These are phyloP conservation scores for Eucalyptus pauciflora DNA, from an alignment of 345 rosid genomes.

Conservation along the genomic window DNA sequence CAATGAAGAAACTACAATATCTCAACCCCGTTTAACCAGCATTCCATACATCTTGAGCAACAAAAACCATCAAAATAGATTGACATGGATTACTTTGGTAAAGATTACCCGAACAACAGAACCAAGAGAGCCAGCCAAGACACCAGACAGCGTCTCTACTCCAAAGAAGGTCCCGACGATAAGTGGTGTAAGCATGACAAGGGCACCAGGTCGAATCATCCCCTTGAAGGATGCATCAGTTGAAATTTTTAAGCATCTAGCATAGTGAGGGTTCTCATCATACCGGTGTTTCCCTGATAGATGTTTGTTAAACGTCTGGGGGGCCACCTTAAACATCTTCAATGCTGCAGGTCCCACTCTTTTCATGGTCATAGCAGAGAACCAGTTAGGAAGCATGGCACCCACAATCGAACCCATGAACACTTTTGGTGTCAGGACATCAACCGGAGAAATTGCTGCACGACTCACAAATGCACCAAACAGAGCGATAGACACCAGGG, in stretches of 20 bases:
- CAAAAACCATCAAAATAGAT: too few relatives aligned
- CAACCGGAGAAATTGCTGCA: slow-evolving; percentile 13
- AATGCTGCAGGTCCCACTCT: slow-evolving; percentile 28
- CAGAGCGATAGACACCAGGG: slow-evolving; percentile 25
- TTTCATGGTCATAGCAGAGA: slow-evolving; percentile 27
- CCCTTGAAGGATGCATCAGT: slow-evolving; percentile 24
- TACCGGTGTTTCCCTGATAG: too few relatives aligned
- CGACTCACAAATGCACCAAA: slow-evolving; percentile 32
- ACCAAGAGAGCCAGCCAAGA: too few relatives aligned
- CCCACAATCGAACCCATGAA: slow-evolving; percentile 22
- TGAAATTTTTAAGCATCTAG: slow-evolving; percentile 16
- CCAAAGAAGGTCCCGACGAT: slow-evolving; percentile 21
- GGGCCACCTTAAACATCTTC: slow-evolving; percentile 3
- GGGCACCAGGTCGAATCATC: slow-evolving; percentile 24
- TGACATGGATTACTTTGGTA: too few relatives aligned
- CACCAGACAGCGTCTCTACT: slow-evolving; percentile 8
- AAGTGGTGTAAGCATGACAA: slow-evolving; percentile 32
- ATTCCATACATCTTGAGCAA: too few relatives aligned
- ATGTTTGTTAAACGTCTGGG: fast-evolving
- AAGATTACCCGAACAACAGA: too few relatives aligned
- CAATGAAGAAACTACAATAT: too few relatives aligned
- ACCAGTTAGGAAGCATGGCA: slow-evolving; percentile 30
- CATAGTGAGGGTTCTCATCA: too few relatives aligned
- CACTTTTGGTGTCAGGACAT: slow-evolving; percentile 23
- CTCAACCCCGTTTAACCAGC: too few relatives aligned